Conservation (phyloP, 108 stramenopile species). For the Parietichytrium sp. region DNA sequence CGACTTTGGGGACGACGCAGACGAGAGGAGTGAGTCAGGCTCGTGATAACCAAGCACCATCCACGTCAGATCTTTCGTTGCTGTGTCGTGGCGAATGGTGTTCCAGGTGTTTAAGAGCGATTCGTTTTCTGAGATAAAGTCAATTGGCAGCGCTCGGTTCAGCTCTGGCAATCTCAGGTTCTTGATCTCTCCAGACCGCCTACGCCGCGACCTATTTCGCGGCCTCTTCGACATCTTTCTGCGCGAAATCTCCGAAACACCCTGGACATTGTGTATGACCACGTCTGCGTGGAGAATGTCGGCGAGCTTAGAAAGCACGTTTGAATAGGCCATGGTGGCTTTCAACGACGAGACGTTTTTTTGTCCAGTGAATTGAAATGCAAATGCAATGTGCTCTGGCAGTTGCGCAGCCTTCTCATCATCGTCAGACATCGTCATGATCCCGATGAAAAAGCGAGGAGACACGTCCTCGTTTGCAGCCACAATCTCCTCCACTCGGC, state of each 20-base stretch:
- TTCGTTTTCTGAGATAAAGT: not conserved
- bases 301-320: not conserved
- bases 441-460: conserved; percentile 28
- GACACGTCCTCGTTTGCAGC: no score
- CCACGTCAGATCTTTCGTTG: not conserved
- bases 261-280: not conserved
- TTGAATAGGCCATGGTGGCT: not conserved
- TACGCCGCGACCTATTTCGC: no score
- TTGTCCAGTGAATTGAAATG: not conserved
- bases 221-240: not conserved
- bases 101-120: not conserved
- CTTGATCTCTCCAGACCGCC: no score
- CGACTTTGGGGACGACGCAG: no score
- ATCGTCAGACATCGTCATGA: not conserved
- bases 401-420: not conserved
- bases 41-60: conserved; percentile 11
- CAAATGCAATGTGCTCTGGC: not conserved
- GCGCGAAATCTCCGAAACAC: not conserved
- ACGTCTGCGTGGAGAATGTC: not conserved
- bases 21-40: not conserved
- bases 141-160: not conserved
- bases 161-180: no score
- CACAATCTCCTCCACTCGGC: no score
- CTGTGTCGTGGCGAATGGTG: not conserved
- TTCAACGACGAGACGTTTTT: not conserved